Evolutionary conservation across 305 asterid species (phyloP).

Genomic region (Andrographis paniculata): DNA sequence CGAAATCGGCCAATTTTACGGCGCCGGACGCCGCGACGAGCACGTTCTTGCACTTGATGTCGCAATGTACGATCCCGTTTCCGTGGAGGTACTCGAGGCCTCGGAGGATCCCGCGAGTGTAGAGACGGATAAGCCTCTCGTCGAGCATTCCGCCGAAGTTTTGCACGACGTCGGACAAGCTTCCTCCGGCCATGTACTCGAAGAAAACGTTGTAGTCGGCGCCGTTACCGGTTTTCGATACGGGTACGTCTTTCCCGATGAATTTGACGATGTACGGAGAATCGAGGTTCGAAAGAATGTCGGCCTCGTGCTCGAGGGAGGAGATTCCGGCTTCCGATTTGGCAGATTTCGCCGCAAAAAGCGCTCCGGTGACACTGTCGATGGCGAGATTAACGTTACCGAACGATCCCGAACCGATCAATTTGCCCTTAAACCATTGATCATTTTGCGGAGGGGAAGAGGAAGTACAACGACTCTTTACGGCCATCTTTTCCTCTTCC

Average conservation of each 20-base stretch:
- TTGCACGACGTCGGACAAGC: conserved; percentile 36
- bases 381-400: conserved; percentile 43
- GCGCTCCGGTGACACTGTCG: conserved; percentile 40
- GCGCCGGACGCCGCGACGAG: conserved; percentile 34
- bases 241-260: conserved; percentile 30
- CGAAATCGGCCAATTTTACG: conserved; percentile 51
- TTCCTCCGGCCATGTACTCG: conserved; percentile 58
- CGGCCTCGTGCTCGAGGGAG: conserved; percentile 43
- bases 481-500: conserved; percentile 26
- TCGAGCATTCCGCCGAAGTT: conserved; percentile 43
- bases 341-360: conserved; percentile 47
- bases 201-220: conserved; percentile 28
- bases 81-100: conserved; percentile 38
- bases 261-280: conserved; percentile 38
- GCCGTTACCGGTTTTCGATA: conserved; percentile 13
- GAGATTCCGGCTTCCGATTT: conserved; percentile 30
- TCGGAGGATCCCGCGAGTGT: conserved; percentile 35
- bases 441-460: conserved; percentile 21
- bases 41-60: conserved; percentile 49
- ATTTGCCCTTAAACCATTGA: conserved; percentile 45
- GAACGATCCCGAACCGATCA: conserved; percentile 49
- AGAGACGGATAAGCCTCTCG: conserved; percentile 40
- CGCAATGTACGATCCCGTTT: conserved; percentile 44
- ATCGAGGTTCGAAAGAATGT: conserved; percentile 29
- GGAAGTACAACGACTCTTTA: conserved; percentile 12